These are phyloP conservation scores for Cicer arietinum DNA, from an alignment of 306 rosid genomes.

Conservation along the genomic window DNA sequence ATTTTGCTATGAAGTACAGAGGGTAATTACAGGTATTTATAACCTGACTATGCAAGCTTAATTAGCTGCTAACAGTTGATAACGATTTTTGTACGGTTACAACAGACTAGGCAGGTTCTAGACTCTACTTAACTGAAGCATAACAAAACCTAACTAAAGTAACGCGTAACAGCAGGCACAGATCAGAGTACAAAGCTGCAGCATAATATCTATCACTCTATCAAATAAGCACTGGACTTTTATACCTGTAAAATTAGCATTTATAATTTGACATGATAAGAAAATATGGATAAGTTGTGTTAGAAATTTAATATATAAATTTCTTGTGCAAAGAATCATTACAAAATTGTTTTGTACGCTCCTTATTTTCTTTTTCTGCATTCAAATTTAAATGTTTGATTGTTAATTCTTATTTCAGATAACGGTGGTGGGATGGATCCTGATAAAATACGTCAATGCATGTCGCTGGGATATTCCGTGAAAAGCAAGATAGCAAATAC, in stretches of 20 bases:
- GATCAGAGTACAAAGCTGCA: not conserved
- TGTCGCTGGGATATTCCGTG: constrained; percentile 91
- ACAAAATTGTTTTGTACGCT: not conserved
- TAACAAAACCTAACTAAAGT: not conserved
- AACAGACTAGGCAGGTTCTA: too few relatives aligned
- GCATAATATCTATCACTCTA: not conserved
- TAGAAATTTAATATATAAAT: constrained; percentile 11
- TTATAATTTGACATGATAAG: constrained; percentile 16
- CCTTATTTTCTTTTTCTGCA: constrained; percentile 4
- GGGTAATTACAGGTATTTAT: not conserved
- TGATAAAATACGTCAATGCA: constrained; percentile 97
- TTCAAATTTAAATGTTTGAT: constrained; percentile 36
- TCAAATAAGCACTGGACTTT: not conserved
- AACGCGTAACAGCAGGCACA: not conserved
- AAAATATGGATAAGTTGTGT: constrained; percentile 3
- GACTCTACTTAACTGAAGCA: not conserved
- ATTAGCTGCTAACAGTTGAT: too few relatives aligned
- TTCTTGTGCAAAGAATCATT: constrained; percentile 17
- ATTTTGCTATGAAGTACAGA: not conserved
- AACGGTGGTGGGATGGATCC: constrained; percentile 99
- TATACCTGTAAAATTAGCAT: not conserved
- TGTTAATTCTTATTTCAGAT: constrained; percentile 64
- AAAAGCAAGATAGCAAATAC: constrained; percentile 93
- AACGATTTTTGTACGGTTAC: too few relatives aligned
- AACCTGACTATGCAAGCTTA: too few relatives aligned